Evolutionary conservation across 1,284 basidiomycete genomes (phyloP), one percentile per base, ranked within the genome.

Genomic region (Trichosporon ovoides): DNA sequence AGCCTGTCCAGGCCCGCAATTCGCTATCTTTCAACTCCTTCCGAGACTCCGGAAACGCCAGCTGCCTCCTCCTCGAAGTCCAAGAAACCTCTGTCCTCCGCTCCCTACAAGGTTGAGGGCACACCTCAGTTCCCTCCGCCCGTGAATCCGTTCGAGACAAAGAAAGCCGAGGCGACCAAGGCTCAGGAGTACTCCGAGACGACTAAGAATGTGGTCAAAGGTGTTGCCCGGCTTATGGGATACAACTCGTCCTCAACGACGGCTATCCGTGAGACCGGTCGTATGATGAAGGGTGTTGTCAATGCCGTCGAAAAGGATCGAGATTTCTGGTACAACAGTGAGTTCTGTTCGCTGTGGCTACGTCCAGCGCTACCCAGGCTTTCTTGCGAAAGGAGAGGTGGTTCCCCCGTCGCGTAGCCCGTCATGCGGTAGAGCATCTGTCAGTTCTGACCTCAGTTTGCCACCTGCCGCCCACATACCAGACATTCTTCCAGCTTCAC

Each of bases 401-500:
- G 9, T 31, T 9, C 5, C 9, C 28, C 28, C 9, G 28, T 31
- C 4, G 9, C 28, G 4, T 5, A 31, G 28, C 28, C 31, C 3
- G 16, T 12, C 31, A 16, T 12, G n/a, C n/a, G 7, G 20, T 18
- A 13, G 11, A 19, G 18, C 38, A 6, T 28, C 22, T 22, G 40
- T 7, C 16, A n/a, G 16, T 24, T 24, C 59, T 60, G 18, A 60
- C 40, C n/a, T 7, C 65, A 93, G 94, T 87, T 65, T 97, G 91
- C 71, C 81, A 82, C 52, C 81, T 98, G 13, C 94, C 95, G 3
- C 87, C 88, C 7, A 97, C 95, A 0, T 97, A 97, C 76, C 94
- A 98, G 74, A 91, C 93, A 6, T 98, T 94, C 90, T 98, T 98
- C 80, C 91, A 91, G 28, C 81, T 98, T 55, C 93, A 92, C 46